Evolutionary conservation across 2,329 filamentous ascomycete genomes (phyloP), one percentile per base, ranked within the genome.

Genomic region (Aspergillus niger): DNA sequence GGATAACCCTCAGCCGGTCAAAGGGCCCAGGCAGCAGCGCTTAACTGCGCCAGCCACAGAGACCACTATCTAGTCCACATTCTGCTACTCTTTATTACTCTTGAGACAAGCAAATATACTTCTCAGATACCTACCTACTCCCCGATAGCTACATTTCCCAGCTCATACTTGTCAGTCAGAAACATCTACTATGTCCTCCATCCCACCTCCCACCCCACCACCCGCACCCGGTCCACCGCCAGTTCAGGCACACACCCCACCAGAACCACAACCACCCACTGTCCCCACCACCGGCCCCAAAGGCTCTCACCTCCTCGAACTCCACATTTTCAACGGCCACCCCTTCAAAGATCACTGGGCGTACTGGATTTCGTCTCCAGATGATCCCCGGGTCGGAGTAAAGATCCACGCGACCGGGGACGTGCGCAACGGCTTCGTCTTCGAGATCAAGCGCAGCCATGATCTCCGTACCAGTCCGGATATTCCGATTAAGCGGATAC

Each of bases 271-370:
- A 11, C 38, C 39, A 17, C 38, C n/a, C 8, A 10, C 26, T 4
- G 11, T 48, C 22, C 28, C 39, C 4, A 17, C 38, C 3, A 20
- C 15, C 24, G 20, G 20, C 8, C 54, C 63, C 15, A 11, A 44
- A 1, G 65, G 64, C 0, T 62, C 68, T 5, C 68, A 71, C 39
- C 44, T 74, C 3, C 59, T 76, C 15, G 67, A 75, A 30, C 56
- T 76, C 5, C 47, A 75, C 13, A 69, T 68, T 22, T 74, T 60
- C 63, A 76, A 70, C 54, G 75, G 75, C 15, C 22, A 54, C 0
- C 74, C 72, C 0, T 77, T 75, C 64, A 74, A 73, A 47, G 69
- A 77, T 54, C 73, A 77, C 63, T 77, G 74, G 74, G 70, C 71
- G 1, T 77, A 74, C 50, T 77, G 61, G 44, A 49, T 76, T 1